These are phyloP conservation scores for Vitis hybrid DNA, from an alignment of 177 flowering plant genomes.

Conservation along the genomic window DNA sequence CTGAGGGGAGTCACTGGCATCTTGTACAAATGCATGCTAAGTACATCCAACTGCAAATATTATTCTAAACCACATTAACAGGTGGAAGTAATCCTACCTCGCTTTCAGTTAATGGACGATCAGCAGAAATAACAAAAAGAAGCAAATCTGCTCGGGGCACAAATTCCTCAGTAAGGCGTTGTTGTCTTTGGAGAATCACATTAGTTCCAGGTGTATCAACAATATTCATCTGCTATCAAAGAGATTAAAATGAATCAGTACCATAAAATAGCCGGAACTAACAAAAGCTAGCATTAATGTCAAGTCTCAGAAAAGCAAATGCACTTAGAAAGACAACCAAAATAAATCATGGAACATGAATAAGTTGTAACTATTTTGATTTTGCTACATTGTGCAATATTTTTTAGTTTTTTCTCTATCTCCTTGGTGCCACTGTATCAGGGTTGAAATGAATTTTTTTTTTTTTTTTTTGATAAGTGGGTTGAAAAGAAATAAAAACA, in stretches of 20 bases:
- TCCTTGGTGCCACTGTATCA: too few relatives aligned
- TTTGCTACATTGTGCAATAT: too few relatives aligned
- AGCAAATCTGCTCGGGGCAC: slow-evolving; percentile 95
- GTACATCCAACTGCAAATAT: too few relatives aligned
- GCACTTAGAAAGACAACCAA: background rate
- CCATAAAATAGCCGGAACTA: background rate
- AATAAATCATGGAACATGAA: background rate
- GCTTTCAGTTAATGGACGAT: slow-evolving; percentile 93
- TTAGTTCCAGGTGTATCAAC: slow-evolving; percentile 99
- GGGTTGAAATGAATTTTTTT: too few relatives aligned
- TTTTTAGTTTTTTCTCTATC: too few relatives aligned
- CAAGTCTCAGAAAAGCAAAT: background rate
- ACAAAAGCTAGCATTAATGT: background rate
- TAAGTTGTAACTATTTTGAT: background rate
- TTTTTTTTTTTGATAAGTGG: too few relatives aligned
- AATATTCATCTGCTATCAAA: slow-evolving; percentile 69
- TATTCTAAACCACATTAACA: too few relatives aligned
- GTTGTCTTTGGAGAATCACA: slow-evolving; percentile 96
- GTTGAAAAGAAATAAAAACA: too few relatives aligned
- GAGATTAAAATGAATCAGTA: background rate
- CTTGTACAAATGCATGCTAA: too few relatives aligned
- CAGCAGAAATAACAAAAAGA: slow-evolving; percentile 92
- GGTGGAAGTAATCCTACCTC: slow-evolving; percentile 55
- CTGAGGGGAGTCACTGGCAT: too few relatives aligned
- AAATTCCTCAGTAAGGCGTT: slow-evolving; percentile 96